Evolutionary conservation across 129 eudicot genomes (phyloP), one percentile per base, ranked within the genome.

Genomic region (Saussurea involucrata): DNA sequence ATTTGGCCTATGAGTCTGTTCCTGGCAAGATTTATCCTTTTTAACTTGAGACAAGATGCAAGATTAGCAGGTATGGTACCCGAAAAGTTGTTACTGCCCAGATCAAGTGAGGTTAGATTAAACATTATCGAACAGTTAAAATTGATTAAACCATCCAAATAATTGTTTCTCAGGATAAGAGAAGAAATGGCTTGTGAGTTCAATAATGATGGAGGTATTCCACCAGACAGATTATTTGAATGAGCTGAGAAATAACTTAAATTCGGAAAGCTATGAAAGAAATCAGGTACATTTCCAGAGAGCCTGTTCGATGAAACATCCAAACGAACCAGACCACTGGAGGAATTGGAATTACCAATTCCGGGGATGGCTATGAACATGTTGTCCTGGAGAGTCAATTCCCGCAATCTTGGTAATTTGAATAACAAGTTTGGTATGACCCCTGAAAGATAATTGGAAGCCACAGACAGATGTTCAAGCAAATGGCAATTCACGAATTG

Each of bases 101-200:
- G 67, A 80, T 86, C 85, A 61, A 89, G 89, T 20, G 84, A 86
- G 7, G 67, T 80, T 6, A 90, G 89, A 71, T 73, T 86, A 27
- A 63, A 71, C 97, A 86, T 84, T 66, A 79, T 84, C 0, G 88
- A 82, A 71, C 97, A 91, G 67, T 91, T 88, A 37, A 88, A 71
- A 34, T 46, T 33, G 13, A 90, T 69, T 15, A 60, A 71, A 46
- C 89, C 88, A 32, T 61, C 6, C 69, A 88, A 74, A 64, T 89
- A 86, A 73, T 88, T 90, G 78, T 90, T 90, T 70, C 93, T 80
- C 72, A 88, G 82, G 73, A 60, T 82, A 44, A 88, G 81, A 8
- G 58, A 75, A 63, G 71, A 42, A 53, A 90, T 71, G 25, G 89
- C 60, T 12, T 13, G 63, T 4, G 96, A 90, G 66, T 90, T 90